These are phyloP conservation scores for Collariella sp. DNA, from an alignment of 495 filamentous ascomycete genomes.

Conservation along the genomic window DNA sequence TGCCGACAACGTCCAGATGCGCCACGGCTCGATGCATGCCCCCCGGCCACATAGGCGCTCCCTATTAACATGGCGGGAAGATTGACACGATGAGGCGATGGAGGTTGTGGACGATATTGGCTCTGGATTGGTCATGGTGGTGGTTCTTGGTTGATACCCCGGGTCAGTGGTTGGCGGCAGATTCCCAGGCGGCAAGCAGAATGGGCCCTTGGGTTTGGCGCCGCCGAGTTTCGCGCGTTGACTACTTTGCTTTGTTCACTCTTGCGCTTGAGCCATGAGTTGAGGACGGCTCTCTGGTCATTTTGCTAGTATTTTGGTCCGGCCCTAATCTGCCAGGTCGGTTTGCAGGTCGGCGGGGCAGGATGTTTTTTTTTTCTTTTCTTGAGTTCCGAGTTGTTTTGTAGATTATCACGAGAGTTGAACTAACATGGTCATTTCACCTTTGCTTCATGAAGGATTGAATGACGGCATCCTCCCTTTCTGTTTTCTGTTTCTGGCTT, in stretches of 20 bases:
- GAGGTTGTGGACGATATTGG: background rate
- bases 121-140: conserved; percentile 3
- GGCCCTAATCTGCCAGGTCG: background rate
- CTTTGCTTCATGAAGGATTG: background rate
- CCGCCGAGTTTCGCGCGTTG: background rate
- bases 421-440: background rate
- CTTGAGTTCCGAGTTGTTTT: background rate
- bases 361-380: background rate
- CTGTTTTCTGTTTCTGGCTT: too few relatives aligned
- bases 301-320: too few relatives aligned
- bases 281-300: too few relatives aligned
- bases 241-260: background rate
- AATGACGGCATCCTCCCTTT: too few relatives aligned
- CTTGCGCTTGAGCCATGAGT: too few relatives aligned
- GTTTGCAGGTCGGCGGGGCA: background rate
- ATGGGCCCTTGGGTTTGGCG: background rate
- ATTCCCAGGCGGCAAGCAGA: background rate
- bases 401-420: too few relatives aligned
- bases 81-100: background rate
- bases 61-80: background rate
- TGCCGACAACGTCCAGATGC: conserved; percentile 13
- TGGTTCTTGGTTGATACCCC: conserved; percentile 1
- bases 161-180: background rate
- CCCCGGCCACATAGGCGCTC: conserved; percentile 5
- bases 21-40: conserved; percentile 8